Evolutionary conservation across 2,329 filamentous ascomycete genomes (phyloP).

Genomic region (Sporothrix euskadiensis): DNA sequence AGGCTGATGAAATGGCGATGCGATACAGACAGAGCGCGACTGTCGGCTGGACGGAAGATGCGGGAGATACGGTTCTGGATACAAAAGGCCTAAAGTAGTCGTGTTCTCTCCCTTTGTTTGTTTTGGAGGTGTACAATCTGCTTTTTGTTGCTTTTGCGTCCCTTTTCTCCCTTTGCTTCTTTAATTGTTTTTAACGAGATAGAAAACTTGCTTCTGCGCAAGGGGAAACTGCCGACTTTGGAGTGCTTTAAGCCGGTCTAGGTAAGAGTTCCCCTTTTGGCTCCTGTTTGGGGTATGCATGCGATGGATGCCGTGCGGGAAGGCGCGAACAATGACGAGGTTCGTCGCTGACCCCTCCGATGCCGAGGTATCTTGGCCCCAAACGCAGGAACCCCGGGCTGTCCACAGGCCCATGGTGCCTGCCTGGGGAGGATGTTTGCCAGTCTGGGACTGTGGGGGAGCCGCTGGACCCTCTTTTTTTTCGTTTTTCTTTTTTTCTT

Average conservation of each 20-base stretch:
- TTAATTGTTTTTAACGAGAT: background rate
- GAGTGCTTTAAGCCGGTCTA: conserved; percentile 8
- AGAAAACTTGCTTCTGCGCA: conserved; percentile 1
- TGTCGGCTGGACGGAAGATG: background rate
- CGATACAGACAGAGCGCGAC: conserved; percentile 9
- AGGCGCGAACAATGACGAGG: conserved; percentile 24
- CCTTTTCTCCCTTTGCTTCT: background rate
- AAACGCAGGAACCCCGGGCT: background rate
- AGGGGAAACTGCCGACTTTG: conserved; percentile 13
- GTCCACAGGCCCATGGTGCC: background rate
- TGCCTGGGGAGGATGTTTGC: background rate
- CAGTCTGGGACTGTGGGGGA: background rate
- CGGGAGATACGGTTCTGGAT: background rate
- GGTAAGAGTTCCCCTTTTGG: conserved; percentile 20
- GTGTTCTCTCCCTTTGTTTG: conserved; percentile 7
- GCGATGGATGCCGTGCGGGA: background rate
- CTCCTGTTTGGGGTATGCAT: conserved; percentile 7
- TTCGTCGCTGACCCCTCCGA: conserved; percentile 19
- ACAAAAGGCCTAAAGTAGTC: background rate
- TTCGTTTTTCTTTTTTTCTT: too few relatives aligned
- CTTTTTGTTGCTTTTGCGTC: background rate
- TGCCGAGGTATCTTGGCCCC: conserved; percentile 24
- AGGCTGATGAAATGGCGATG: background rate
- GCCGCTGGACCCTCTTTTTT: conserved; percentile 4
- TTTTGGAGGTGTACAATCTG: background rate